Evolutionary conservation across 805 yeast genomes (phyloP).

Genomic region (Candida yuanshanica): DNA sequence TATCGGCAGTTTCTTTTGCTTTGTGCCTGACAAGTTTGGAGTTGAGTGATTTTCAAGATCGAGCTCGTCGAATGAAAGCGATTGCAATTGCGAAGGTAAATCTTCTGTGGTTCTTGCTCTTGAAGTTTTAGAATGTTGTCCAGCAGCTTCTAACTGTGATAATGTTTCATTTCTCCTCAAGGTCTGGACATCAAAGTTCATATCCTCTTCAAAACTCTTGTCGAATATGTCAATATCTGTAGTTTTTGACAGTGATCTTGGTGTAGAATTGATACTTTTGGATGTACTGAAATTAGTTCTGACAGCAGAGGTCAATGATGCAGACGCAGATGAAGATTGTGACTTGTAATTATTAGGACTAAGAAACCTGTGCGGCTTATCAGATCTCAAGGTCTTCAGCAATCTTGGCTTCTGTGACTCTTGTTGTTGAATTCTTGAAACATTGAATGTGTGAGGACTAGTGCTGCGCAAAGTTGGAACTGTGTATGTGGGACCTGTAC

Average conservation of each 20-base stretch:
- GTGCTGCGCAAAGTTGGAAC: slow-evolving; percentile 20
- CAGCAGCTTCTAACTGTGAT: slow-evolving; percentile 22
- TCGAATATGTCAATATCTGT: slow-evolving; percentile 19
- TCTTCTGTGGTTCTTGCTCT: slow-evolving; percentile 10
- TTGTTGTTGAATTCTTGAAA: slow-evolving; percentile 13
- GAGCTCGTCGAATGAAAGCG: slow-evolving; percentile 6
- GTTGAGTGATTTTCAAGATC: not conserved
- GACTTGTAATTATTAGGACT: slow-evolving; percentile 8
- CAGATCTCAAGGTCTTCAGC: slow-evolving; percentile 30
- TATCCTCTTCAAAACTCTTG: slow-evolving; percentile 20
- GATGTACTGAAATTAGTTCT: not conserved
- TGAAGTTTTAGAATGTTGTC: slow-evolving; percentile 13
- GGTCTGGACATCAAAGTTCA: slow-evolving; percentile 15
- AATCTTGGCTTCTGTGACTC: slow-evolving; percentile 17
- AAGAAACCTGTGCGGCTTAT: slow-evolving; percentile 15
- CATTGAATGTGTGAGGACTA: slow-evolving; percentile 23
- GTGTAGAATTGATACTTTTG: not conserved
- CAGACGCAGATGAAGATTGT: not conserved
- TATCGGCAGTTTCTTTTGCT: not conserved
- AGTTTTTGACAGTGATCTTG: slow-evolving; percentile 5
- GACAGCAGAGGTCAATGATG: not conserved
- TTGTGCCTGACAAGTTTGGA: slow-evolving; percentile 1
- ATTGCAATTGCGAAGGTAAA: not conserved
- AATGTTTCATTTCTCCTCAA: slow-evolving; percentile 21
- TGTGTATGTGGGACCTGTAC: slow-evolving; percentile 5